These are phyloP conservation scores for Aleurites moluccanus DNA, from an alignment of 441 rosid species.

Conservation along the genomic window DNA sequence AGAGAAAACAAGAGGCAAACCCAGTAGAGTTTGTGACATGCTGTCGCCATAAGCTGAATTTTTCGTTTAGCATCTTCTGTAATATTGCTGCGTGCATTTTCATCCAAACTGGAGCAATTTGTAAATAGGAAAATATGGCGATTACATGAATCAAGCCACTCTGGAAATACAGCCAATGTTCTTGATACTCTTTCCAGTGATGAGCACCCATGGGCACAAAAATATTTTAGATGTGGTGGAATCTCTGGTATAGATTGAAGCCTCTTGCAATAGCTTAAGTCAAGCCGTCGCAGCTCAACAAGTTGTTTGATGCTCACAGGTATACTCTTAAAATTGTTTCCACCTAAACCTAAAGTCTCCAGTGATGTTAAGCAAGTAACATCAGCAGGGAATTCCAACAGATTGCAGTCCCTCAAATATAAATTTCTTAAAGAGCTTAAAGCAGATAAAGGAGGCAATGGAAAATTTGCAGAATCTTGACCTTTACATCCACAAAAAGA, in stretches of 20 bases:
- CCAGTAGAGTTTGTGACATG: too few relatives aligned
- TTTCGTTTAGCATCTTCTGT: too few relatives aligned
- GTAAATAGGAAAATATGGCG: not conserved
- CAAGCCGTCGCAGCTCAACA: not conserved
- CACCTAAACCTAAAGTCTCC: conserved; percentile 4
- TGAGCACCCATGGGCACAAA: not conserved
- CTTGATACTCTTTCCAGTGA: not conserved
- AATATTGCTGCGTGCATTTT: too few relatives aligned
- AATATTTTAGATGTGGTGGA: not conserved
- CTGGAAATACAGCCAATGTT: not conserved
- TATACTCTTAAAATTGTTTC: conserved; percentile 5
- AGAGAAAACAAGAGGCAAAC: too few relatives aligned
- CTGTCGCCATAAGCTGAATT: too few relatives aligned
- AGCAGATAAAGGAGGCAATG: not conserved
- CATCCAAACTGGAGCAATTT: not conserved
- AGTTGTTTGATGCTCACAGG: not conserved
- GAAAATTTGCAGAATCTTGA: too few relatives aligned
- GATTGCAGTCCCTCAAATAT: conserved; percentile 4
- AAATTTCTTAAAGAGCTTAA: not conserved
- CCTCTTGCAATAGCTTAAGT: not conserved
- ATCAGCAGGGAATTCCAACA: not conserved
- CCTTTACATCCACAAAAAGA: not conserved
- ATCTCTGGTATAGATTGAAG: not conserved
- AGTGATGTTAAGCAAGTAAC: not conserved
- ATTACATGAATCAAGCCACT: not conserved